Evolutionary conservation across 306 rosid species (phyloP).

Genomic region (Lathyrus tuberosus): DNA sequence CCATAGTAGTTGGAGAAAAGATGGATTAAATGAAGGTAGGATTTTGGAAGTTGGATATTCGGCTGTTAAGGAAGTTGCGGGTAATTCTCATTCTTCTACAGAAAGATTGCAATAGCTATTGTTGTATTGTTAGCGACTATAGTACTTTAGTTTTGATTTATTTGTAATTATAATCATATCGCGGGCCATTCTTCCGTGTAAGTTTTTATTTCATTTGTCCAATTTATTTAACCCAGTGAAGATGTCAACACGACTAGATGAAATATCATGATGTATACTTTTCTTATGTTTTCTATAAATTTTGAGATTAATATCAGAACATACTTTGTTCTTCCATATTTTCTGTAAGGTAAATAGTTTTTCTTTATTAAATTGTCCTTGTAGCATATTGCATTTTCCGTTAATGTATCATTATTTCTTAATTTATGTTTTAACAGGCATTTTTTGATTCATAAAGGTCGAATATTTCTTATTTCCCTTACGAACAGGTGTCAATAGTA

Average conservation of each 20-base stretch:
- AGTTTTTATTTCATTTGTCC: constrained; percentile 11
- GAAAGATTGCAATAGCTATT: constrained; percentile 20
- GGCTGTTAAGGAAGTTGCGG: constrained; percentile 68
- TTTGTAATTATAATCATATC: constrained; percentile 15
- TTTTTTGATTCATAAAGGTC: no score
- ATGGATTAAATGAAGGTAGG: constrained; percentile 44
- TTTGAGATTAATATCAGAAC: constrained; percentile 26
- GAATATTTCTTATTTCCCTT: no score
- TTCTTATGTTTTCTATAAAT: not conserved
- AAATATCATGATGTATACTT: not conserved
- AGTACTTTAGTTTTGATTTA: constrained; percentile 17
- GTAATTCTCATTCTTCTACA: constrained; percentile 44
- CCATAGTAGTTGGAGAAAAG: no score
- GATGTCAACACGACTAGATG: not conserved
- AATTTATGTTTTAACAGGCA: constrained; percentile 7
- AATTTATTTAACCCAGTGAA: not conserved
- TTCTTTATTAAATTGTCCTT: constrained; percentile 25
- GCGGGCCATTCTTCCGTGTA: not conserved
- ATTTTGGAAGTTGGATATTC: constrained; percentile 64
- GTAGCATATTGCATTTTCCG: constrained; percentile 21
- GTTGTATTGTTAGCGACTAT: constrained; percentile 7
- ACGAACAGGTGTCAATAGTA: no score
- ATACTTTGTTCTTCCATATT: no score
- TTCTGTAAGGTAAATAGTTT: not conserved
- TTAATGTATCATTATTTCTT: constrained; percentile 12